phyloP scores from a whole-genome alignment of 805 yeast species.

The Wickerhamomyces sydowiorum region DNA sequence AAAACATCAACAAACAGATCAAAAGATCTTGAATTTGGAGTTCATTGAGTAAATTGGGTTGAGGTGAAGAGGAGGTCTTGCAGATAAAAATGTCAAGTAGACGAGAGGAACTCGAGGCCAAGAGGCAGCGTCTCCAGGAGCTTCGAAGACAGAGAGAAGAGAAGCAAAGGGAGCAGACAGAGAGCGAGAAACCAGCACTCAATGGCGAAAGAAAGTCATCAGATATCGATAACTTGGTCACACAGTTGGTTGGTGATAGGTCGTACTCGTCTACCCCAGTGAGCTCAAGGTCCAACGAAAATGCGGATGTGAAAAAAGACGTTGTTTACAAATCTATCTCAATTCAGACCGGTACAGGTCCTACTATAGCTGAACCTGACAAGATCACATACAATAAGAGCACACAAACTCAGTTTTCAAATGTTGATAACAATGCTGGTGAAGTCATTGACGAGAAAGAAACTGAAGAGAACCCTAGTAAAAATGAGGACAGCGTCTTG shows the following conservation, averaged over 20 bases:
- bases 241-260: background rate
- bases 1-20: background rate
- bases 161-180: constrained; percentile 12
- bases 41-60: too few species aligned
- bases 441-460: constrained; percentile 1
- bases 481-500: background rate
- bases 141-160: constrained; percentile 41
- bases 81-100: constrained; percentile 31
- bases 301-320: background rate
- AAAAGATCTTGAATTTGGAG: background rate
- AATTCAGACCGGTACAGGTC: background rate
- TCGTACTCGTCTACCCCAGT: constrained; percentile 1
- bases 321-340: constrained; percentile 2
- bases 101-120: constrained; percentile 42
- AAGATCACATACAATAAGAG: constrained; percentile 20
- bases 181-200: background rate
- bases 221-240: background rate
- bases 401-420: constrained; percentile 20
- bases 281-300: background rate
- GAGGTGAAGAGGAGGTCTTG: background rate
- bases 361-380: constrained; percentile 8
- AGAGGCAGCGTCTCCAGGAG: constrained; percentile 43
- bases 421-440: too few species aligned
- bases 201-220: background rate
- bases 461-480: background rate